Conservation (phyloP, 2,329 filamentous ascomycete species). For the Colletotrichum lindemuthianum region DNA sequence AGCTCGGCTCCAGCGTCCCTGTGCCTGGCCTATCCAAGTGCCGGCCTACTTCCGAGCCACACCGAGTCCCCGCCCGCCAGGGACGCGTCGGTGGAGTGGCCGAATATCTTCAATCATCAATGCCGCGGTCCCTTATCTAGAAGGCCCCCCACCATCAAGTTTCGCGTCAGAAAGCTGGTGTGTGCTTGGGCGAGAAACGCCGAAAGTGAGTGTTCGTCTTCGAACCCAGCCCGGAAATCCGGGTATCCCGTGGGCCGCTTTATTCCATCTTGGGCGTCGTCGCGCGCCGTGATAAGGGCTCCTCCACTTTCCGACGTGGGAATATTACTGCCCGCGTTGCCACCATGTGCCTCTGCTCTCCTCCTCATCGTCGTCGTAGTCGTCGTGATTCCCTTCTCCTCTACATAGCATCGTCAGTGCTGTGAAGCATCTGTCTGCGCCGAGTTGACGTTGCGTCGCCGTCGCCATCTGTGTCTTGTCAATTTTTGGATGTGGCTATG, state of each 20-base stretch:
- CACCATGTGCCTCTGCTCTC: conserved; percentile 12
- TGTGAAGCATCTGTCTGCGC: conserved; percentile 18
- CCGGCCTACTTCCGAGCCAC: conserved; percentile 33
- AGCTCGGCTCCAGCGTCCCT: conserved; percentile 28
- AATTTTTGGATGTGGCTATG: conserved; percentile 12
- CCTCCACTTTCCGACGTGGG: conserved; percentile 33
- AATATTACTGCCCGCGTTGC: conserved; percentile 29
- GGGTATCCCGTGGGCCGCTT: conserved; percentile 13
- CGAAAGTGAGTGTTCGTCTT: background rate
- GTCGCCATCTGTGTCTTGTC: background rate
- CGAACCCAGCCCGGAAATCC: conserved; percentile 19
- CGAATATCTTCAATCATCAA: conserved; percentile 28
- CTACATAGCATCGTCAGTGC: conserved; percentile 15
- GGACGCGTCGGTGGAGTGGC: conserved; percentile 28
- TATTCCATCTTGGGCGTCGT: conserved; percentile 9
- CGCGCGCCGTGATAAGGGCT: conserved; percentile 30
- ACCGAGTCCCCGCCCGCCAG: conserved; percentile 19
- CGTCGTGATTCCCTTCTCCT: conserved; percentile 11
- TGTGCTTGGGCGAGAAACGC: conserved; percentile 24
- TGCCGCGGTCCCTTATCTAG: conserved; percentile 29
- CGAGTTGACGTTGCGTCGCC: background rate
- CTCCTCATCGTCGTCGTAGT: background rate
- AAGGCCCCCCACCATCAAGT: conserved; percentile 24
- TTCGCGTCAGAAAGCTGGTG: conserved; percentile 27
- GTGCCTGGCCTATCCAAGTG: conserved; percentile 26